A percentile compares a stretch with the other conserved stretches of the same genome.
These are phyloP conservation scores for Yamadazyma conglobata DNA, from an alignment of 1,139 yeast species.

Conservation along the genomic window DNA sequence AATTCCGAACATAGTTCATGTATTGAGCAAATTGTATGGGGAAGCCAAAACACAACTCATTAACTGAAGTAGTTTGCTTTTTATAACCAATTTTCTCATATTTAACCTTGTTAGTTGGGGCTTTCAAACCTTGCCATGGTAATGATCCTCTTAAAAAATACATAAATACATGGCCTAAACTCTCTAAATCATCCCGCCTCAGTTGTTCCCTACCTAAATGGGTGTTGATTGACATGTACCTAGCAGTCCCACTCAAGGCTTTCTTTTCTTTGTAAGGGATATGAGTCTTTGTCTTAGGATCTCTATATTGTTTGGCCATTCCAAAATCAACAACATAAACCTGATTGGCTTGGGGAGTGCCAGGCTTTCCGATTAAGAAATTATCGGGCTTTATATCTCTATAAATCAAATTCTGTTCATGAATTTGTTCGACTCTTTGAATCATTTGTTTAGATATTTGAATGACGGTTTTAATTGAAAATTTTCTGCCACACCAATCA, in stretches of 20 bases:
- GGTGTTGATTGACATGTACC: constrained; percentile 65
- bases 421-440: constrained; percentile 60
- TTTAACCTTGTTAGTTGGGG: constrained; percentile 78
- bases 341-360: constrained; percentile 57
- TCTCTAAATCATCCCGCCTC: constrained; percentile 61
- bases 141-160: constrained; percentile 59
- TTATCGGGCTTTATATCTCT: constrained; percentile 79
- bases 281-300: constrained; percentile 56
- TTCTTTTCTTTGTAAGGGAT: constrained; percentile 63
- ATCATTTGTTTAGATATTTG: constrained; percentile 78
- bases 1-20: constrained; percentile 63
- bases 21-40: constrained; percentile 80
- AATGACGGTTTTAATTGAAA: constrained; percentile 66
- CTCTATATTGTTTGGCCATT: constrained; percentile 66
- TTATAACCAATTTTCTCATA: constrained; percentile 81
- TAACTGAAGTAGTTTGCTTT: constrained; percentile 67
- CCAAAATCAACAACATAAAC: constrained; percentile 52
- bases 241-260: constrained; percentile 61
- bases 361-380: constrained; percentile 67
- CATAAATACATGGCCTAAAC: constrained; percentile 63
- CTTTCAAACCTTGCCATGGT: constrained; percentile 60
- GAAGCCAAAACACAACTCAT: constrained; percentile 63
- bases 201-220: constrained; percentile 65
- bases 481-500: constrained; percentile 78
- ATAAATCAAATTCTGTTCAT: constrained; percentile 66